Base-by-base conservation (phyloP, 176 grass and related monocot species). In the Musa beccarii region DNA sequence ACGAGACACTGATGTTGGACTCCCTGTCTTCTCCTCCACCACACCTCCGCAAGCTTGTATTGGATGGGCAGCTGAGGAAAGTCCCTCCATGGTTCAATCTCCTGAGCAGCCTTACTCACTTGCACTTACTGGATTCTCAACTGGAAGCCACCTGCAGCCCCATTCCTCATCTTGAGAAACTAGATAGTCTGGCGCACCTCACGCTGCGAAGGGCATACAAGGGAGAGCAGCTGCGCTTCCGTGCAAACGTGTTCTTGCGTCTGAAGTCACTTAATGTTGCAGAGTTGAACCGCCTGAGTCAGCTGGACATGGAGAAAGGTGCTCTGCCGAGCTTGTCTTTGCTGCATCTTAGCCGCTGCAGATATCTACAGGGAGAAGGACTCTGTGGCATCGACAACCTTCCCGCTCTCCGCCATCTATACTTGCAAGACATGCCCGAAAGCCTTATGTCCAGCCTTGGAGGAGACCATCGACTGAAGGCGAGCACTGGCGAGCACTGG, bases 31-130 rank as follows among this genome's bases (percentile, higher is more conserved):
- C 76, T 16, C 76, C n/a, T 52, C 75, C 56, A 50, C 24, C 62
- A 29, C n/a, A 69, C 49, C 59, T 79, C 14, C 63, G 52, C 25
- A 79, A 79, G 26, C 62, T 79, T 53, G 65, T 79, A 25, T 49
- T 79, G 66, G 65, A 79, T 14, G 59, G 76, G 10, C 62, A 15
- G 23, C 52, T 79, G 65, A 3, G 10, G 53, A 79, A 2, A 9
- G 23, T 53, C 15, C 76, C 76, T 11, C 12, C 1, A 15, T 79
- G 76, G 63, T 69, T 79, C 63, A 55, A 1, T 17, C 23, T n/a
- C 63, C 76, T 79, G 10, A 34, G 19, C 49, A 79, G 22, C 61
- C 22, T 79, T 19, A 79, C 76, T 2, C 76, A 79, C 63, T 28
- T 79, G 26, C 51, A 54, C 51, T 24, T 79, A 26, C 16, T 79